These are phyloP conservation scores for Pythium biforme DNA, from an alignment of 352 stramenopile species.

Conservation along the genomic window DNA sequence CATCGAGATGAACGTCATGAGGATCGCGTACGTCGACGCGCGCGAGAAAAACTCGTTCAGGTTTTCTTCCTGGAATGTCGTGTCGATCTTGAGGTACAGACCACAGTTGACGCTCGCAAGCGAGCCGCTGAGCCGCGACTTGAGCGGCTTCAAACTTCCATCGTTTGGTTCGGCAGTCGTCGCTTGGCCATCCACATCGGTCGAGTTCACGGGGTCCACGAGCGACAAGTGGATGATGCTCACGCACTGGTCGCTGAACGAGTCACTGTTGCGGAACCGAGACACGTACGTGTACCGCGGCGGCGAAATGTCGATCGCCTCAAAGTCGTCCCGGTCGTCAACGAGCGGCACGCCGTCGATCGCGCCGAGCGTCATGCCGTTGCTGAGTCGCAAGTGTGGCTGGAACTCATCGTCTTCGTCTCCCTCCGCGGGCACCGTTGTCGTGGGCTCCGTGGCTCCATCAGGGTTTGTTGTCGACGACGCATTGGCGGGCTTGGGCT, in stretches of 20 bases:
- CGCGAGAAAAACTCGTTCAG: constrained; percentile 82
- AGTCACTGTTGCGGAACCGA: constrained; percentile 76
- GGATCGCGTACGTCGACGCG: constrained; percentile 70
- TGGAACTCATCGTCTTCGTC: constrained; percentile 43
- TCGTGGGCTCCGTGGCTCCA: neutral
- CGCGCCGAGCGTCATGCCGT: constrained; percentile 60
- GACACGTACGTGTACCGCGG: constrained; percentile 76
- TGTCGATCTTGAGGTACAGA: constrained; percentile 71
- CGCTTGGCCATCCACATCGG: constrained; percentile 1
- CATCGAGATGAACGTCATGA: constrained; percentile 87
- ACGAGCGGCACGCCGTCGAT: constrained; percentile 63
- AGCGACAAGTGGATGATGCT: constrained; percentile 79
- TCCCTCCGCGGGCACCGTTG: constrained; percentile 22
- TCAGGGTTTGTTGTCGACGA: constrained; percentile 4
- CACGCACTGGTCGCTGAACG: constrained; percentile 81
- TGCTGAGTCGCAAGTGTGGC: constrained; percentile 33
- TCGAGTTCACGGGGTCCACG: constrained; percentile 35
- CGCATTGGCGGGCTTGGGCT: constrained; percentile 23
- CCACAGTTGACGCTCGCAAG: constrained; percentile 77
- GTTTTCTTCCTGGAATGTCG: constrained; percentile 82
- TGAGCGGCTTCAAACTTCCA: constrained; percentile 16
- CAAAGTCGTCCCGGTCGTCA: constrained; percentile 65
- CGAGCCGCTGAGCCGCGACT: constrained; percentile 51
- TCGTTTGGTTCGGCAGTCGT: constrained; percentile 21
- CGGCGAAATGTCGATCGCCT: constrained; percentile 73